Conservation (phyloP, 2,329 filamentous ascomycete genomes). For the Herpotrichia juniperi region DNA sequence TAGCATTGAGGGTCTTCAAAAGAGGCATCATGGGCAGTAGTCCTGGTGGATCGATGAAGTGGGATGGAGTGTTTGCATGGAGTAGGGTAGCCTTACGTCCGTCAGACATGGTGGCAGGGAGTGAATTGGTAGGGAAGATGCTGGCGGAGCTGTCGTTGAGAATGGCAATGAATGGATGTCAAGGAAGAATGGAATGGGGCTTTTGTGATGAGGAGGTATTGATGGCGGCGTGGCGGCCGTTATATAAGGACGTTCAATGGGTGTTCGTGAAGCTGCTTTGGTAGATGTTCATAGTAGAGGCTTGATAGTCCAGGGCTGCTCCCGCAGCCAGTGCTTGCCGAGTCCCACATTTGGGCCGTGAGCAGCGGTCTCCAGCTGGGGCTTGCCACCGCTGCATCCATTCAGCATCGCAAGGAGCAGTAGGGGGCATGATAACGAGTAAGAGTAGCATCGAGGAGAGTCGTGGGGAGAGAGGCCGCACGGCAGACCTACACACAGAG, state of each 20-base stretch:
- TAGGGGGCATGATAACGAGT: conserved; percentile 35
- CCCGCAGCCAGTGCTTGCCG: conserved; percentile 45
- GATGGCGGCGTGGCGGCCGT: conserved; percentile 40
- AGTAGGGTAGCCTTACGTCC: conserved; percentile 55
- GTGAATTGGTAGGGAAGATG: conserved; percentile 9
- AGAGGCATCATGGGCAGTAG: not conserved
- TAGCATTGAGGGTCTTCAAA: conserved; percentile 12
- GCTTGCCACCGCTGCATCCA: conserved; percentile 39
- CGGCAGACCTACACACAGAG: conserved; percentile 32
- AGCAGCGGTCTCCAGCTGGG: conserved; percentile 44
- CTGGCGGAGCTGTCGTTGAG: conserved; percentile 13
- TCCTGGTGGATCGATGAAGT: not conserved
- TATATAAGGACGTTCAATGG: conserved; percentile 39
- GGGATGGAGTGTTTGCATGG: not conserved
- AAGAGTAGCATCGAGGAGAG: conserved; percentile 35
- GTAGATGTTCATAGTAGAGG: conserved; percentile 32
- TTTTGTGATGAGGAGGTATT: conserved; percentile 25
- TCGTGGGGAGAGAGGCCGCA: conserved; percentile 22
- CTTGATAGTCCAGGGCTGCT: conserved; percentile 42
- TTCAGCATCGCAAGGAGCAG: conserved; percentile 40
- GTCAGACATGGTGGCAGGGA: conserved; percentile 57
- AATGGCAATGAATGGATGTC: conserved; percentile 13
- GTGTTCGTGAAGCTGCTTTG: conserved; percentile 32
- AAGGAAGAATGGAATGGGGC: conserved; percentile 15
- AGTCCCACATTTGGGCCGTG: conserved; percentile 43